phyloP scores from a whole-genome alignment of 768 basidiomycete species.

The Kwoniella bestiolae region DNA sequence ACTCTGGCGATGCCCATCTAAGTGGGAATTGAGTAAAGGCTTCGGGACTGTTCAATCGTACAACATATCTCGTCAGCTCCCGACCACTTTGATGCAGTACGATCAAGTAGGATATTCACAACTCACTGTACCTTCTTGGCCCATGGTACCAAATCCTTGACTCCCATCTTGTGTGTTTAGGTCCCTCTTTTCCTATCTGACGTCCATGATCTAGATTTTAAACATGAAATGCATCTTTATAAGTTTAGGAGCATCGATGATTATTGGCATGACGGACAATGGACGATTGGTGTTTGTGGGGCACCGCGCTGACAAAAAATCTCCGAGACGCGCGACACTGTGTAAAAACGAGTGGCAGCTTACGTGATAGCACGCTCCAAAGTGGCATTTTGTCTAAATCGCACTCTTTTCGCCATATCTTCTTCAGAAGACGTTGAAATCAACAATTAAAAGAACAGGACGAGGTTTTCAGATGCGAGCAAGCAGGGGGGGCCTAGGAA shows the following conservation, averaged over 20 bases:
- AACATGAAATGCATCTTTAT: too few relatives aligned
- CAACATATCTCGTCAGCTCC: slow-evolving; percentile 18
- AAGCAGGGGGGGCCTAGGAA: background rate
- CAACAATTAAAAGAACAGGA: background rate
- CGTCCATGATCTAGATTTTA: too few relatives aligned
- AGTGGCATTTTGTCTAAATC: background rate
- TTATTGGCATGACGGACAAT: too few relatives aligned
- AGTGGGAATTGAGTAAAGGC: slow-evolving; percentile 22
- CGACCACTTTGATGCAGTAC: too few relatives aligned
- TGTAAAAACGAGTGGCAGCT: too few relatives aligned
- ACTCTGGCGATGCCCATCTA: slow-evolving; percentile 47
- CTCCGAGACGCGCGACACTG: background rate
- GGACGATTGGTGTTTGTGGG: background rate
- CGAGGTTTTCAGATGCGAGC: too few relatives aligned
- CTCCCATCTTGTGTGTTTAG: slow-evolving; percentile 48
- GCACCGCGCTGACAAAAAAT: background rate
- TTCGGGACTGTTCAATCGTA: slow-evolving; percentile 6
- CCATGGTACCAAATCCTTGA: slow-evolving; percentile 44
- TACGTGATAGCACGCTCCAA: too few relatives aligned
- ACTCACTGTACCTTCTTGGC: slow-evolving; percentile 44
- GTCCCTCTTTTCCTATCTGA: too few relatives aligned
- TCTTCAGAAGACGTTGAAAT: background rate
- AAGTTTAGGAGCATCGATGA: too few relatives aligned
- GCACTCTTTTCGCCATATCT: background rate
- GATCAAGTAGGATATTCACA: background rate